phyloP scores from a whole-genome alignment of 805 yeast genomes.

The Yamadazyma akitaensis region DNA sequence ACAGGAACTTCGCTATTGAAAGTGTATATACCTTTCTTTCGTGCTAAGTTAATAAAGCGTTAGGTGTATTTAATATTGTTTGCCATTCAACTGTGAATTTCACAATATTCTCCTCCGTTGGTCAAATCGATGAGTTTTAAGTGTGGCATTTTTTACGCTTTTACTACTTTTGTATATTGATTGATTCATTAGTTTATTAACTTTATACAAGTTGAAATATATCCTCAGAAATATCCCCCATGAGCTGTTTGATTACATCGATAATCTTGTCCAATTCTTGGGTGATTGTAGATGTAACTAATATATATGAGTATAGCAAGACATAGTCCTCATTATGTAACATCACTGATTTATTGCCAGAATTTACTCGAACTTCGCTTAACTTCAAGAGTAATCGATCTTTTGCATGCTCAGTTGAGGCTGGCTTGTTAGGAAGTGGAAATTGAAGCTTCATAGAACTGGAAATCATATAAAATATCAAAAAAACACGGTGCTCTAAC shows the following conservation, averaged over 20 bases:
- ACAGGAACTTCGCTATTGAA: too few relatives aligned
- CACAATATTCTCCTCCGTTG: too few relatives aligned
- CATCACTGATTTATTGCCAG: conserved; percentile 14
- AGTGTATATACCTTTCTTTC: too few relatives aligned
- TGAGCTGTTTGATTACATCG: conserved; percentile 50
- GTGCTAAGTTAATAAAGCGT: too few relatives aligned
- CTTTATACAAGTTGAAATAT: conserved; percentile 45
- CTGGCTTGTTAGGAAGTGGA: conserved; percentile 75
- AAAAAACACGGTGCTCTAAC: conserved; percentile 66
- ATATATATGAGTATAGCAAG: conserved; percentile 66
- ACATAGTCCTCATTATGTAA: conserved; percentile 72
- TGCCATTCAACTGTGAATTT: too few relatives aligned
- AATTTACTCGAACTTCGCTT: conserved; percentile 47
- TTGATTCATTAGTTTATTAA: too few relatives aligned
- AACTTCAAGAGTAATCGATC: conserved; percentile 65
- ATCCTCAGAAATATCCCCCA: conserved; percentile 66
- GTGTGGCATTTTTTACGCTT: too few relatives aligned
- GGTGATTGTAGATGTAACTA: conserved; percentile 66
- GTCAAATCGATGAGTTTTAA: too few relatives aligned
- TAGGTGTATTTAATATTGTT: too few relatives aligned
- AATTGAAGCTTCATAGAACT: conserved; percentile 72
- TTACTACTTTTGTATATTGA: too few relatives aligned
- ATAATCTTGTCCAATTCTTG: conserved; percentile 62
- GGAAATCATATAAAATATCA: conserved; percentile 75
- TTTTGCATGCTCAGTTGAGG: conserved; percentile 71